These are phyloP conservation scores for Sporothrix inflata DNA, from an alignment of 2,329 filamentous ascomycete species.

Conservation along the genomic window DNA sequence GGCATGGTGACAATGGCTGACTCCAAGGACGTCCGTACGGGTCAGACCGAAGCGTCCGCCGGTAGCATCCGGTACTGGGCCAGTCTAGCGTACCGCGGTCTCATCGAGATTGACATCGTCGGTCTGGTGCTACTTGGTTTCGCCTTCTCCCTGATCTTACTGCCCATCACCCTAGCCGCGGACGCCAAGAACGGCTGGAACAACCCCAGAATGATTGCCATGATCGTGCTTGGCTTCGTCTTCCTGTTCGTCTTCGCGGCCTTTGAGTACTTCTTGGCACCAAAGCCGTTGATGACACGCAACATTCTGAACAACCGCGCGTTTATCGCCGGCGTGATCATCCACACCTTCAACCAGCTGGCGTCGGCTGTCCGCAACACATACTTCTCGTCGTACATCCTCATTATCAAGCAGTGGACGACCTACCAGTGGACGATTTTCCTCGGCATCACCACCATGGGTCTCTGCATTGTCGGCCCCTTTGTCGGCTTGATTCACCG, in stretches of 20 bases:
- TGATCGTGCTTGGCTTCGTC: constrained; percentile 47
- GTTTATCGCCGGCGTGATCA: constrained; percentile 66
- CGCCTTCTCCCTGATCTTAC: constrained; percentile 53
- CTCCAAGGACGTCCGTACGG: constrained; percentile 44
- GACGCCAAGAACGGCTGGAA: constrained; percentile 42
- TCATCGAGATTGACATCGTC: constrained; percentile 48
- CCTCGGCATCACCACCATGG: constrained; percentile 65
- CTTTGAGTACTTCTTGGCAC: constrained; percentile 57
- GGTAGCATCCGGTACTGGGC: constrained; percentile 35
- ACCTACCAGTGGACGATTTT: constrained; percentile 55
- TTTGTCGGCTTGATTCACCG: constrained; percentile 62
- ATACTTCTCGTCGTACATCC: constrained; percentile 69
- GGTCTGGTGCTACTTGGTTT: constrained; percentile 54
- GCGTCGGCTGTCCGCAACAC: constrained; percentile 45
- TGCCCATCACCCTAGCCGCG: constrained; percentile 49
- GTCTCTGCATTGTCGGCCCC: constrained; percentile 65
- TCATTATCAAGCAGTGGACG: constrained; percentile 58
- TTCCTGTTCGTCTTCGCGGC: constrained; percentile 52
- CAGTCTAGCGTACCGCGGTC: constrained; percentile 28
- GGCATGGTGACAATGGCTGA: constrained; percentile 51
- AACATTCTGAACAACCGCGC: constrained; percentile 64
- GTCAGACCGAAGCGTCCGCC: constrained; percentile 27
- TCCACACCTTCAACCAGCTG: constrained; percentile 67
- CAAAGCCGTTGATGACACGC: constrained; percentile 61
- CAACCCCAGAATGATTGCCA: constrained; percentile 46